Conservation (phyloP, 148 eudicot species). For the Salicornia ramosissima region DNA sequence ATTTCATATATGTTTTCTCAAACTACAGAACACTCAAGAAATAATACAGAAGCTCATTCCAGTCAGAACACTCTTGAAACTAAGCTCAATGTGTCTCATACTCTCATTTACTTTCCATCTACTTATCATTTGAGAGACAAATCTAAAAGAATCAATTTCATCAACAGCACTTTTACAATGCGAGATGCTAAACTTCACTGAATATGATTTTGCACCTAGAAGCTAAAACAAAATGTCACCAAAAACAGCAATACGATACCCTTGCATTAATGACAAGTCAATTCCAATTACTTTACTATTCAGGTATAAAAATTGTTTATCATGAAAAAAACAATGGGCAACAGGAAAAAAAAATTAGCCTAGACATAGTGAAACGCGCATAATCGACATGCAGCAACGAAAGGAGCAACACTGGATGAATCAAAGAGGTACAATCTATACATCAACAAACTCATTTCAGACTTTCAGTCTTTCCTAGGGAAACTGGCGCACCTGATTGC, state of each 20-base stretch:
- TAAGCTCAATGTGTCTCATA: neutral
- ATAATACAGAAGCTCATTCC: neutral
- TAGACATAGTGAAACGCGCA: neutral
- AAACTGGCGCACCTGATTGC: neutral
- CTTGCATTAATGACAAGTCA: neutral
- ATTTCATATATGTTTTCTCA: neutral
- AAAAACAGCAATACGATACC: neutral
- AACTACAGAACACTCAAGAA: neutral
- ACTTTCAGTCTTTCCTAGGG: neutral
- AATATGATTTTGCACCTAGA: neutral
- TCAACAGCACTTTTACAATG: no score
- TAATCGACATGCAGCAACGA: neutral
- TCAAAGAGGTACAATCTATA: neutral
- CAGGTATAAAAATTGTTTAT: neutral
- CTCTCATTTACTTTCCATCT: neutral
- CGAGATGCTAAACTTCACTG: neutral
- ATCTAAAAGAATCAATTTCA: neutral
- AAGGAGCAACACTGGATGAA: neutral
- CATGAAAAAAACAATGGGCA: neutral
- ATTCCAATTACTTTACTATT: neutral
- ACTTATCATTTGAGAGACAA: neutral
- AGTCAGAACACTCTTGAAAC: neutral
- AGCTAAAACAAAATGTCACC: neutral
- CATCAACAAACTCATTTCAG: neutral
- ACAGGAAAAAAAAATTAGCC: neutral